These are phyloP conservation scores for Ganoderma multipileum DNA, from an alignment of 1,284 basidiomycete species.

Conservation along the genomic window DNA sequence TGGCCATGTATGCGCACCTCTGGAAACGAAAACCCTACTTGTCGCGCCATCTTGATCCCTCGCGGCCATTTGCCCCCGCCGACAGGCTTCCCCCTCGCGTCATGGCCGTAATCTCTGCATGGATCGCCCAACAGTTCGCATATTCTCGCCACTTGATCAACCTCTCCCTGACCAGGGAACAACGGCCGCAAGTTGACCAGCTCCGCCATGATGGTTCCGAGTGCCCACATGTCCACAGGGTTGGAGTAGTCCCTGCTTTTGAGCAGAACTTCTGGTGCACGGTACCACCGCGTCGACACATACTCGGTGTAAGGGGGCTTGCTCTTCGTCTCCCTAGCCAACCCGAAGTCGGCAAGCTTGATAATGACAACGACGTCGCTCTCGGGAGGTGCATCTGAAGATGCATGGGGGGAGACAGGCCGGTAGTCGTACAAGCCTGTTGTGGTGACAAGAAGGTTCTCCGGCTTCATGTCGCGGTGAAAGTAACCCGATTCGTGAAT, in stretches of 20 bases:
- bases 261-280: slow-evolving; percentile 96
- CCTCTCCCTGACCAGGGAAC: slow-evolving; percentile 96
- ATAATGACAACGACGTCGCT: slow-evolving; percentile 97
- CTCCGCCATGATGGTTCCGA: slow-evolving; percentile 98
- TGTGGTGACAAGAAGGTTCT: slow-evolving; percentile 99
- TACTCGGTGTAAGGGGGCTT: slow-evolving; percentile 98
- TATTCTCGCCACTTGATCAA: slow-evolving; percentile 93
- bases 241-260: slow-evolving; percentile 93
- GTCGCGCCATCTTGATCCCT: slow-evolving; percentile 87
- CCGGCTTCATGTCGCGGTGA: slow-evolving; percentile 99
- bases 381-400: slow-evolving; percentile 70
- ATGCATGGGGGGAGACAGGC: slow-evolving; percentile 69
- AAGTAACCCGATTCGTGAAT: slow-evolving; percentile 96
- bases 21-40: slow-evolving; percentile 90
- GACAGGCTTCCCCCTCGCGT: slow-evolving; percentile 69
- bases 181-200: slow-evolving; percentile 94
- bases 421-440: slow-evolving; percentile 96
- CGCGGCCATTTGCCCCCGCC: slow-evolving; percentile 92
- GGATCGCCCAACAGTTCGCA: slow-evolving; percentile 96
- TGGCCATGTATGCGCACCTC: slow-evolving; percentile 61
- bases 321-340: slow-evolving; percentile 91
- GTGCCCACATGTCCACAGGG: slow-evolving; percentile 99
- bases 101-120: slow-evolving; percentile 80
- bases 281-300: slow-evolving; percentile 98
- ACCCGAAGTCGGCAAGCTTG: slow-evolving; percentile 98